Conservation (phyloP, 345 rosid genomes). For the Salix arbutifolia region DNA sequence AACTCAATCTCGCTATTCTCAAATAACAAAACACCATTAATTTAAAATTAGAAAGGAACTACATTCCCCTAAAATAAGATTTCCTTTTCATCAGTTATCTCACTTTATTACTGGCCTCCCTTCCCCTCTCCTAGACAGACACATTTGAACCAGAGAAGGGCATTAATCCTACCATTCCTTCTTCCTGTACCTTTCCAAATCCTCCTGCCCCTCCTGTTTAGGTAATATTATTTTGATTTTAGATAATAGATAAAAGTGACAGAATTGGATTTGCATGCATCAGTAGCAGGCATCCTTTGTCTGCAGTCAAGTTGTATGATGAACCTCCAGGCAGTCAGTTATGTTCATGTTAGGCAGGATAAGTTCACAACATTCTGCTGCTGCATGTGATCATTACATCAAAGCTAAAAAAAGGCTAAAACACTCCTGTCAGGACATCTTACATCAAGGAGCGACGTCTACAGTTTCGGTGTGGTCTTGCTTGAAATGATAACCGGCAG, state of each 20-base stretch:
- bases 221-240: neutral
- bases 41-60: neutral
- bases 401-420: neutral
- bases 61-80: neutral
- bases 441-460: slow-evolving; percentile 91
- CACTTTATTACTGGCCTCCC: neutral
- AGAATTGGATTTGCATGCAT: neutral
- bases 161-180: neutral
- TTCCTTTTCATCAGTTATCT: neutral
- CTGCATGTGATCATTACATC: neutral
- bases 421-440: slow-evolving; percentile 57
- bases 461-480: slow-evolving; percentile 91
- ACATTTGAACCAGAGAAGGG: neutral
- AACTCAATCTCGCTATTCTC: neutral
- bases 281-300: neutral
- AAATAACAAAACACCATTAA: neutral
- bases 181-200: neutral
- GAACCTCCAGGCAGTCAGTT: neutral
- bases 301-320: neutral
- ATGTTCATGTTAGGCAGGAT: neutral
- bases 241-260: neutral
- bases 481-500: slow-evolving; percentile 90
- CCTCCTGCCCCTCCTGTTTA: neutral
- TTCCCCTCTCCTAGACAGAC: neutral
- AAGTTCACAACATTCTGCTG: neutral